These are phyloP conservation scores for Auricularia sp. DNA, from an alignment of 768 basidiomycete genomes.

Conservation along the genomic window DNA sequence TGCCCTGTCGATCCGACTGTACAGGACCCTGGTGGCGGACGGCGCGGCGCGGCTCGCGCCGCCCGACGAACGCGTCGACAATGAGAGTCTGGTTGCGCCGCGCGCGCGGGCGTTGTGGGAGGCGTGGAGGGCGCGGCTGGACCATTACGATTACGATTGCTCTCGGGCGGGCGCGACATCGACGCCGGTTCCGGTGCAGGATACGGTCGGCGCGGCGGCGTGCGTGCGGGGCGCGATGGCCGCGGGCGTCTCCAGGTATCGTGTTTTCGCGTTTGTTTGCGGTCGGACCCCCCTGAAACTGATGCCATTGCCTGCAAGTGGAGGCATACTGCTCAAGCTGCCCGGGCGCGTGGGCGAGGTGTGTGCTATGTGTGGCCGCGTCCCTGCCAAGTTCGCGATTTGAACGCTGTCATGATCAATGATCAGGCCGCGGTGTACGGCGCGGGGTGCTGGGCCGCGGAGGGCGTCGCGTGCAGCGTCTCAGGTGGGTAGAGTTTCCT, in stretches of 20 bases:
- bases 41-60: slow-evolving; percentile 53
- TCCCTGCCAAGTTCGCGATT: neutral
- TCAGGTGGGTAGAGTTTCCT: no score
- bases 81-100: slow-evolving; percentile 39
- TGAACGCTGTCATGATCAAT: slow-evolving; percentile 1
- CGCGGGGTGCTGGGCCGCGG: slow-evolving; percentile 66
- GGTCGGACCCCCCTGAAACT: no score
- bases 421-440: slow-evolving; percentile 58
- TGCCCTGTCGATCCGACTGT: neutral
- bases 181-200: slow-evolving; percentile 29
- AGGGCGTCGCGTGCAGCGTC: slow-evolving; percentile 52
- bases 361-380: neutral
- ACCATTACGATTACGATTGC: slow-evolving; percentile 2
- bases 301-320: slow-evolving; percentile 30
- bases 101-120: slow-evolving; percentile 45
- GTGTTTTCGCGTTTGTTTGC: no score
- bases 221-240: slow-evolving; percentile 27
- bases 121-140: slow-evolving; percentile 45
- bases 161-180: no score
- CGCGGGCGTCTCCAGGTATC: slow-evolving; percentile 19
- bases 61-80: slow-evolving; percentile 25
- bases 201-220: slow-evolving; percentile 75
- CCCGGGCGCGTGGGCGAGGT: slow-evolving; percentile 74
- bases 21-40: slow-evolving; percentile 47
- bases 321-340: slow-evolving; percentile 67